Evolutionary conservation across 2,329 filamentous ascomycete species (phyloP).

Genomic region (Colletotrichum sp.): DNA sequence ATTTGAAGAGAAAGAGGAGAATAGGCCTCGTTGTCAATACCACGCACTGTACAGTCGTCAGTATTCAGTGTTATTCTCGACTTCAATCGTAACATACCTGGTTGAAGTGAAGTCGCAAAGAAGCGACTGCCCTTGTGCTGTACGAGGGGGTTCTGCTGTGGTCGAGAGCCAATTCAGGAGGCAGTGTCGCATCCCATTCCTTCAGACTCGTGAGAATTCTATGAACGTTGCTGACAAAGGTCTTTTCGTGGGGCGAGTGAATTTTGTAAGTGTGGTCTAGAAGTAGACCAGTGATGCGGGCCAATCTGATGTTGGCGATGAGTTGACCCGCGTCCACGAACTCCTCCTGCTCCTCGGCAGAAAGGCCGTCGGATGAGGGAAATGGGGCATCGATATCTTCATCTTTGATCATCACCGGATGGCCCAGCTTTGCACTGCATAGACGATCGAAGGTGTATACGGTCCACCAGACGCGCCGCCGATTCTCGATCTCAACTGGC

Average conservation of each 20-base stretch:
- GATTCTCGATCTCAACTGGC: constrained; percentile 44
- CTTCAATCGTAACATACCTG: not conserved
- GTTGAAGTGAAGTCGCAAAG: constrained; percentile 33
- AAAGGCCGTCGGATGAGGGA: constrained; percentile 30
- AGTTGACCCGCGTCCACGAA: constrained; percentile 31
- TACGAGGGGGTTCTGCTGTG: not conserved
- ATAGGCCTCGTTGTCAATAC: constrained; percentile 35
- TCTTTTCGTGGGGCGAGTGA: not conserved
- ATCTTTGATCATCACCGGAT: constrained; percentile 31
- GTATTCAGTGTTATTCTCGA: not conserved
- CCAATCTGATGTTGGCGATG: constrained; percentile 30
- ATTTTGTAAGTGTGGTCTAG: not conserved
- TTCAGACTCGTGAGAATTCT: not conserved
- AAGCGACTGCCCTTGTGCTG: constrained; percentile 31
- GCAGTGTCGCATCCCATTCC: not conserved
- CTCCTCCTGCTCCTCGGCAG: constrained; percentile 28
- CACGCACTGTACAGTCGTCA: constrained; percentile 29
- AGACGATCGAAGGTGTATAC: constrained; percentile 37
- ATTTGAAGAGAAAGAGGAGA: constrained; percentile 32
- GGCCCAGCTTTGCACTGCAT: constrained; percentile 33
- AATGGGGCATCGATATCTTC: constrained; percentile 37
- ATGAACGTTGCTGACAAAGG: not conserved
- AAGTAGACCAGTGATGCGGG: constrained; percentile 28
- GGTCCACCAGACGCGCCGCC: constrained; percentile 42
- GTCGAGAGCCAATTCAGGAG: not conserved